Base-by-base conservation (phyloP, 306 rosid species). In the Betula pendula region DNA sequence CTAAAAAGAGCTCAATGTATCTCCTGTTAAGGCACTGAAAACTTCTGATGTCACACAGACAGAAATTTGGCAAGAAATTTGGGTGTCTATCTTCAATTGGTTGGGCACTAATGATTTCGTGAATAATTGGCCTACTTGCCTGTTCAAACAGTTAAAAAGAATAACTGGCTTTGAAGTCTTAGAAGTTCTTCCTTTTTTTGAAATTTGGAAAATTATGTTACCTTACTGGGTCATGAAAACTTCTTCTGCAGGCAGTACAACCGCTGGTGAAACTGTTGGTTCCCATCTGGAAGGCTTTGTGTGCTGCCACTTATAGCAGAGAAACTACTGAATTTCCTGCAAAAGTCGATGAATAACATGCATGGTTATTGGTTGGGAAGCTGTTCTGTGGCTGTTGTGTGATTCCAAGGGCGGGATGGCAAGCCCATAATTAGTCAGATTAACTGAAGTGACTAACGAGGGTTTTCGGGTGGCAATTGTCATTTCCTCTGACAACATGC, bases 241-340 rank as follows among this genome's bases (percentile, higher is more conserved):
- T 70, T 49, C 44, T 75, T 79, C 73, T 72, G 70, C 82, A 92
- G 95, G 89, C 78, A 67, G 76, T 89, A 43, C 88, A 82, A 4
- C 97, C 95, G 13, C 98, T 96, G 0, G 78, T 86, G 81, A 90
- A 88, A 84, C 92, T 87, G 86, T 77, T 94, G 82, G 88, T 88
- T 25, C 96, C 85, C 75, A 90, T 94, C 74, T 94, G 98, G 97
- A 91, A 90, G 93, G 96, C 90, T 55, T 73, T 90, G 70, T 85
- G 97, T 80, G 82, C 86, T 19, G 90, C 97, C 53, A 87, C 85
- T 47, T 38, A 38, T 38, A 22, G 76, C 70, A 73, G 79, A 75
- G 85, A 79, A 63, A 10, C 63, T 27, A 24, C 63, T 3, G 63
- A 56, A 1, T 24, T 25, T 56, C 17, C 31, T 56, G 63, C 33